Conservation (phyloP, 1,139 yeast species). For the Meyerozyma elateridarum region DNA sequence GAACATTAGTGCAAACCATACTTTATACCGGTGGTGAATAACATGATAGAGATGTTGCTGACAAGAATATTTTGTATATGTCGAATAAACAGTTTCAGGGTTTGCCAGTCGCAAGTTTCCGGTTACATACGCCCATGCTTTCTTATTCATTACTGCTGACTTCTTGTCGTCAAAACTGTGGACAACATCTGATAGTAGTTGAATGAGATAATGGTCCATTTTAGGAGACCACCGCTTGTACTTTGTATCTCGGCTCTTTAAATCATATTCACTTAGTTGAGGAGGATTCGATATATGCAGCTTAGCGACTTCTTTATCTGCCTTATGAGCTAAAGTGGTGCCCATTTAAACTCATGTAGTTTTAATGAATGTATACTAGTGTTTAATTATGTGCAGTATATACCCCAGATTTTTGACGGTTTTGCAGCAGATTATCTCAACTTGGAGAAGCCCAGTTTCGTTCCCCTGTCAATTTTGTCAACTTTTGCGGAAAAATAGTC, state of each 20-base stretch:
- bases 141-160: slow-evolving; percentile 31
- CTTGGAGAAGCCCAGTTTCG: too few species aligned
- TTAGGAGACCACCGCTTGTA: slow-evolving; percentile 39
- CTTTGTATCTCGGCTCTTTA: slow-evolving; percentile 35
- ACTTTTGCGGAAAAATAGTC: background rate
- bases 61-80: slow-evolving; percentile 40
- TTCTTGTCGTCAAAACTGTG: slow-evolving; percentile 33
- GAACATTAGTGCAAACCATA: slow-evolving; percentile 33
- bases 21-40: slow-evolving; percentile 34
- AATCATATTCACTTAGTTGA: slow-evolving; percentile 20
- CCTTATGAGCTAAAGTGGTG: too few species aligned
- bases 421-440: background rate
- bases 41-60: slow-evolving; percentile 37
- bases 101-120: slow-evolving; percentile 34
- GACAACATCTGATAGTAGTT: slow-evolving; percentile 32
- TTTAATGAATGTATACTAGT: too few species aligned
- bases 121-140: slow-evolving; percentile 38
- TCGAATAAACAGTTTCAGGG: slow-evolving; percentile 39
- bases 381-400: too few species aligned
- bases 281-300: background rate
- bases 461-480: background rate
- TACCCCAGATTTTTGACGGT: slow-evolving; percentile 3
- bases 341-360: slow-evolving; percentile 2
- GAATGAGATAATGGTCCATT: slow-evolving; percentile 36
- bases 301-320: too few species aligned